Base-by-base conservation (phyloP, 139 green algal genomes). In the Picochlorum sp. region DNA sequence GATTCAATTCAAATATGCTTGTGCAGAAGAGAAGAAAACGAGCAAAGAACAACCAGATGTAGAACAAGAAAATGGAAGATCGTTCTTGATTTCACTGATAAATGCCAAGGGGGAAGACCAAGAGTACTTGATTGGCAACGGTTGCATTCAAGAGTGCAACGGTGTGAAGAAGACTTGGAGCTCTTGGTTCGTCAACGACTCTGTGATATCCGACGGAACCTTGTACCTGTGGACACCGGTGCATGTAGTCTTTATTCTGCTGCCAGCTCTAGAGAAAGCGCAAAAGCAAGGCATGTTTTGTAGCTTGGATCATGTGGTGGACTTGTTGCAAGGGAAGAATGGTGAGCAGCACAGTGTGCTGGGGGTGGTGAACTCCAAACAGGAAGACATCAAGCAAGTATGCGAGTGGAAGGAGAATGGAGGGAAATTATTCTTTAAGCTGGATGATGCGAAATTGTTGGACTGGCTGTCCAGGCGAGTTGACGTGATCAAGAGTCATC, bases 171-270 rank as follows among this genome's bases (percentile, higher is more conserved):
- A 41, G 22, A 61, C 54, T 26, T 69, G 56, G 41, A 54, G 40
- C 14, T 59, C 39, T 50, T 79, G 68, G 68, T 67, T 79, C 33
- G 30, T 78, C 10, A 33, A 56, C 14, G 51, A 79, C 43, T 51
- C 25, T 3, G 56, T 79, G 26, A 6, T 69, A 18, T 29, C 61
- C 30, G 68, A 87, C 36, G 79, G 78, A 7, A 57, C 70, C 4
- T 12, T 87, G 26, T 84, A 72, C 39, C n/a, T 86, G 28, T 47
- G 45, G 18, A 82, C 68, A 1, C 70, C 71, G 0, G 50, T 81
- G 20, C 77, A 87, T 41, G 62, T 70, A 2, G 49, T 87, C 16
- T 76, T 87, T 20, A 8, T 78, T n/a, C 32, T 78, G 26, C 61
- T 87, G 28, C 78, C 79, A 14, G 14, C 80, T n/a, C 68, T 87